These are phyloP conservation scores for Sicyos baderoa DNA, from an alignment of 306 rosid species.

Conservation along the genomic window DNA sequence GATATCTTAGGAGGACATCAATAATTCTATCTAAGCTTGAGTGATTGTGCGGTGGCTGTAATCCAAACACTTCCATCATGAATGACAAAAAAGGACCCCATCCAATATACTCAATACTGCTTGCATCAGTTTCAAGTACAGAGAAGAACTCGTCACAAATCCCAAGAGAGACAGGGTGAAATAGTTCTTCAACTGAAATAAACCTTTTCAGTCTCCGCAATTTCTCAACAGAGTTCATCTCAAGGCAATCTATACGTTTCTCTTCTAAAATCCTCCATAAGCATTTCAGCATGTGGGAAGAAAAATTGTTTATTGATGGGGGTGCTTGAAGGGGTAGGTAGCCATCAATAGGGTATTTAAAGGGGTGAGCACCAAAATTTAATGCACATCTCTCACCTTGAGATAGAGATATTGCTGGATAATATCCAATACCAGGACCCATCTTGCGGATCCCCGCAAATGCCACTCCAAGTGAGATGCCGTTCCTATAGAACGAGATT, in stretches of 20 bases:
- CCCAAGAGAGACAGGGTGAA: constrained; percentile 58
- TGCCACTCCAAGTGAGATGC: constrained; percentile 83
- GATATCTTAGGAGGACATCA: constrained; percentile 56
- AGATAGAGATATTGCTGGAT: constrained; percentile 92
- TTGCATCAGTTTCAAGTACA: constrained; percentile 47
- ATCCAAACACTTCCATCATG: constrained; percentile 64
- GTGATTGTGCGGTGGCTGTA: constrained; percentile 67
- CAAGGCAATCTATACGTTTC: constrained; percentile 52
- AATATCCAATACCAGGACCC: constrained; percentile 76
- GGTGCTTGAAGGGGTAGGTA: constrained; percentile 76
- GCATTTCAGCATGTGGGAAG: constrained; percentile 55
- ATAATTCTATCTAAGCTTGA: constrained; percentile 74
- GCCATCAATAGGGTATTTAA: constrained; percentile 74
- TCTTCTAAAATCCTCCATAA: constrained; percentile 76
- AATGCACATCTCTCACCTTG: constrained; percentile 84
- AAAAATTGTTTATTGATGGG: constrained; percentile 37
- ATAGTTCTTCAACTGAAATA: constrained; percentile 62
- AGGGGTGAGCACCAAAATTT: constrained; percentile 83
- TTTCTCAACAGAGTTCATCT: constrained; percentile 60
- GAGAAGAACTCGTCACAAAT: constrained; percentile 68
- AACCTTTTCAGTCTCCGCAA: constrained; percentile 69
- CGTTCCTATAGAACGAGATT: constrained; percentile 78
- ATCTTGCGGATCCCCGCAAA: constrained; percentile 70
- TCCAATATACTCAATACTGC: constrained; percentile 53
- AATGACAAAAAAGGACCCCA: constrained; percentile 81